Evolutionary conservation across 2,329 filamentous ascomycete genomes (phyloP).

Genomic region (Ophiobolus disseminans): DNA sequence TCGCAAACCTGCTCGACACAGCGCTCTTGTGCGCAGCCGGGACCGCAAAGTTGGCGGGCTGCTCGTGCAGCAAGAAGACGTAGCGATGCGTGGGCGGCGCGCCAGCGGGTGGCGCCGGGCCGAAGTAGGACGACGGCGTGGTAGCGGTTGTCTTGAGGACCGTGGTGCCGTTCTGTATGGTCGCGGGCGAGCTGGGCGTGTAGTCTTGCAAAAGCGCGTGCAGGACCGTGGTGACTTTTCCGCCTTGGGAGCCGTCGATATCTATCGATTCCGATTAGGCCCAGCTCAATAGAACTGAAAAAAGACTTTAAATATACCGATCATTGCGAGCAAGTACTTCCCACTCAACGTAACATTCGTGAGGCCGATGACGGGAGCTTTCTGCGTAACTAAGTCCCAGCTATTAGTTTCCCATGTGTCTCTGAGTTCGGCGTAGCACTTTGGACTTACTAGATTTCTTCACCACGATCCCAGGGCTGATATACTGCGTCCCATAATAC

Average conservation of each 20-base stretch:
- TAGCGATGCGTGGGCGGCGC: conserved; percentile 40
- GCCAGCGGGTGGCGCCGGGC: conserved; percentile 39
- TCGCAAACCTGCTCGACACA: conserved; percentile 25
- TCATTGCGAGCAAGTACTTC: conserved; percentile 40
- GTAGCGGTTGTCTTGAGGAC: conserved; percentile 38
- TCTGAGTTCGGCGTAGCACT: too few species aligned
- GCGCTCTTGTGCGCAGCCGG: conserved; percentile 27
- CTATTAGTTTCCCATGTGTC: too few species aligned
- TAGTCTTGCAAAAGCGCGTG: conserved; percentile 41
- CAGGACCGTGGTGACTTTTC: conserved; percentile 30
- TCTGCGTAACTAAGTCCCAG: conserved; percentile 28
- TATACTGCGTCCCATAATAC: conserved; percentile 38
- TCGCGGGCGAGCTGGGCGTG: conserved; percentile 16
- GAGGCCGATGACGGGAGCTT: conserved; percentile 32
- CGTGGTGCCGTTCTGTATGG: conserved; percentile 29
- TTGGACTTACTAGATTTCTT: conserved; percentile 38
- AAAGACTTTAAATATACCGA: conserved; percentile 21
- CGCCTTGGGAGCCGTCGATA: conserved; percentile 13
- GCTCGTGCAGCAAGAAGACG: conserved; percentile 38
- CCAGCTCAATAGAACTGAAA: not conserved
- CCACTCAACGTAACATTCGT: conserved; percentile 29
- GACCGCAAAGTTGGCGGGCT: conserved; percentile 36
- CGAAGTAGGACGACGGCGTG: conserved; percentile 37
- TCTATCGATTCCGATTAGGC: conserved; percentile 4
- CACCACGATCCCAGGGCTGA: conserved; percentile 35